Evolutionary conservation across 192 early-diverging fungal species (phyloP), one percentile per base, ranked within the genome.

Genomic region (Backusella liffmaniae): DNA sequence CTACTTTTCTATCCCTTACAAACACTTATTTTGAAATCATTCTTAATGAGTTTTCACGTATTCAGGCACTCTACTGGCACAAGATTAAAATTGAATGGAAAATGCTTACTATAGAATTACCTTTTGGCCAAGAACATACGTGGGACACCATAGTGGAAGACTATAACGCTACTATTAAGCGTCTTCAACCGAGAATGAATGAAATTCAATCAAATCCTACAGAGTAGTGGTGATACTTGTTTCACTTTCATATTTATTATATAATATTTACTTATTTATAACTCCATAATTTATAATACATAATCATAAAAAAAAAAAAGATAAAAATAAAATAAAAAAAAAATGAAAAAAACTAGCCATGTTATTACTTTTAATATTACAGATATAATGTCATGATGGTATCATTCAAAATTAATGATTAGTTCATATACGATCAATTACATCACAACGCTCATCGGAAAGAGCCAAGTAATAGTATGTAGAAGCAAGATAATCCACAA

Each of bases 11-110:
- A 30, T 74, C 75, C 30, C 75, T 94, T 8, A 86, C 89, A 0
- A 77, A 80, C 1, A 80, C 88, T 74, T 93, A 91, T 76, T 85
- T 92, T 74, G 88, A 91, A 32, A 68, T 88, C 12, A 87, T 92
- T 13, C 76, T 88, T 8, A 80, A 82, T 75, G 84, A 88, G 21
- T 86, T 92, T 77, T 84, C 84, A 18, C 78, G 80, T 51, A 79
- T 92, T 0, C 92, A 93, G 67, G 76, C 84, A 41, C 79, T 65
- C 41, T 85, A 88, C 34, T 84, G 90, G 77, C 56, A 76, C 15
- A 82, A 86, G 12, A 85, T 88, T 62, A 79, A 74, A 16, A 70
- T 67, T 44, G 83, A 88, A 73, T 79, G 86, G 35, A 71, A 76
- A 21, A 39, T 23, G n/a, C 29, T 70, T 2, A 70, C 41, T 5